Evolutionary conservation across 192 early-diverging fungal species (phyloP).

Genomic region (Coemansia sp.): DNA sequence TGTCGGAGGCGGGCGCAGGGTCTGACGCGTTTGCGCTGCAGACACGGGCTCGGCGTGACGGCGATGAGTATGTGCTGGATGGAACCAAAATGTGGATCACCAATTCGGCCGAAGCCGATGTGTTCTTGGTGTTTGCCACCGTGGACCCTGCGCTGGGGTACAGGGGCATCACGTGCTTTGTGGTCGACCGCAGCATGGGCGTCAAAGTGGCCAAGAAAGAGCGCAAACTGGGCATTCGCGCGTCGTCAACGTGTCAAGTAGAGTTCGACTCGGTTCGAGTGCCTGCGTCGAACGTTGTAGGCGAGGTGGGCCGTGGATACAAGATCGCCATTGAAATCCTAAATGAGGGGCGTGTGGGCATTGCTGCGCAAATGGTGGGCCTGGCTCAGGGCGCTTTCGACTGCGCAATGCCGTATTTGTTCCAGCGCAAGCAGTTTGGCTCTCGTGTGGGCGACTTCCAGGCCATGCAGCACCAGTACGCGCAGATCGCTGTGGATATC

Average conservation of each 20-base stretch:
- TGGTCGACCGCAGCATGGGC: slow-evolving; percentile 91
- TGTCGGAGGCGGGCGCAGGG: slow-evolving; percentile 90
- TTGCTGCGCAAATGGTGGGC: slow-evolving; percentile 98
- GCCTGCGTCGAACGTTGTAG: slow-evolving; percentile 83
- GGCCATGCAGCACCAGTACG: slow-evolving; percentile 78
- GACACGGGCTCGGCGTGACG: slow-evolving; percentile 81
- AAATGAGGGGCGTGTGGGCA: slow-evolving; percentile 98
- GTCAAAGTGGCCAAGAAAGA: slow-evolving; percentile 95
- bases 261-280: slow-evolving; percentile 90
- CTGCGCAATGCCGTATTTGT: slow-evolving; percentile 82
- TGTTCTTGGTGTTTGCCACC: slow-evolving; percentile 98
- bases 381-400: slow-evolving; percentile 93
- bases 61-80: slow-evolving; percentile 87
- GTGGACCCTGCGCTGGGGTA: slow-evolving; percentile 91
- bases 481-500: slow-evolving; percentile 87
- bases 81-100: slow-evolving; percentile 94
- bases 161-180: slow-evolving; percentile 97
- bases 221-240: slow-evolving; percentile 94
- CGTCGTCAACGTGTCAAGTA: slow-evolving; percentile 92
- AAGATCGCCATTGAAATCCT: slow-evolving; percentile 97
- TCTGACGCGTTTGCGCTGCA: slow-evolving; percentile 91
- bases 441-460: slow-evolving; percentile 84
- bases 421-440: slow-evolving; percentile 95
- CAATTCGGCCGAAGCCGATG: slow-evolving; percentile 92
- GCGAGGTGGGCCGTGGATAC: slow-evolving; percentile 95